Base-by-base conservation (phyloP, 805 yeast genomes). In the Sugiyamaella floridensis region DNA sequence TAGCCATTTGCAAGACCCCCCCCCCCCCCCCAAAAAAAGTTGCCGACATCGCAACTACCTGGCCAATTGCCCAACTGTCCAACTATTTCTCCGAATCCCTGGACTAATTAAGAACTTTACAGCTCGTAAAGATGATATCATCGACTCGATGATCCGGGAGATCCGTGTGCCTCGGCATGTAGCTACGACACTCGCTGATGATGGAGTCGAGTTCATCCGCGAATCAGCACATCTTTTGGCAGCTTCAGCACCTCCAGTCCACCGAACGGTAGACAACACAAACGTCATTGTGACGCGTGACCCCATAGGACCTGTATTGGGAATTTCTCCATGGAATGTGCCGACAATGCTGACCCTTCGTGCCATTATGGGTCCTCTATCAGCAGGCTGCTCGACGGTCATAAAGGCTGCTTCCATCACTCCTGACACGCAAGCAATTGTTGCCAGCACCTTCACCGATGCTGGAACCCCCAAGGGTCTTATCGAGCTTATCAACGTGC, bases 291-390 rank as follows among this genome's bases (percentile, higher is more conserved):
- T 86, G 51, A 76, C 79, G 67, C 80, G 83, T 69, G 93, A 86
- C 71, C 95, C 95, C 59, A 71, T 86, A 63, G 95, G 95, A 69
- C 90, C 86, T 50, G 85, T 89, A 70, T 89, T 90, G 56, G 88
- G 85, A 66, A 85, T 87, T 61, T 85, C 85, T 59, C 92, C 95
- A 60, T 86, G 93, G 92, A 86, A 86, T 71, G 86, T 86, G 78
- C 93, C 95, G 61, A 70, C 85, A 62, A 76, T 86, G 71, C 84
- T 86, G 83, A 83, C 85, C 74, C 75, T 89, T 40, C 83, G 95
- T 88, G 85, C 86, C 67, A 73, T 86, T 56, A 90, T 86, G 55
- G 89, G 92, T 42, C 90, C 90, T 54, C 72, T 86, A 62, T 88
- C 89, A 55, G 83, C 95, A 46, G 93, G 92, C 73, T 84, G 86